A percentile compares a stretch with the other conserved stretches of the same genome.
Conservation (phyloP, 1,284 basidiomycete species). For the Coniferiporia weirii region DNA sequence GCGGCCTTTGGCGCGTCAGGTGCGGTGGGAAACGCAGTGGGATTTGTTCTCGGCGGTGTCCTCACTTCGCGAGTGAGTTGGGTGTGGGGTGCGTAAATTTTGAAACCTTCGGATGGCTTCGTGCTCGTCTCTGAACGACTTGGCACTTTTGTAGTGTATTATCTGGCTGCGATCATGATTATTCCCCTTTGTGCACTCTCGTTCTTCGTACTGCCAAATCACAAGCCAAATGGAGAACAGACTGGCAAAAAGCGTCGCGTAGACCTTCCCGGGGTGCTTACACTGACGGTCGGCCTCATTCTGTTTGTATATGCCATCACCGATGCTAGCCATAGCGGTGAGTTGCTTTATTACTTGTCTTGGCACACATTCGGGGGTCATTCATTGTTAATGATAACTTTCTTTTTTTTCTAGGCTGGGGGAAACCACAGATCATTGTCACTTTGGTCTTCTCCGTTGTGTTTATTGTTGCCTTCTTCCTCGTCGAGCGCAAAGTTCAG, state of each 20-base stretch:
- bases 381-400: slow-evolving; percentile 9
- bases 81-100: slow-evolving; percentile 31
- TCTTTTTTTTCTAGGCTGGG: slow-evolving; percentile 21
- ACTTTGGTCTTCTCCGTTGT: slow-evolving; percentile 22
- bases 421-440: slow-evolving; percentile 20
- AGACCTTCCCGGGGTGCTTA: slow-evolving; percentile 3
- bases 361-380: neutral
- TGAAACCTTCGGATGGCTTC: too few relatives aligned
- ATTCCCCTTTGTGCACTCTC: slow-evolving; percentile 23
- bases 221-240: neutral
- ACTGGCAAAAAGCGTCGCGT: neutral
- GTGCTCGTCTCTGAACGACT: too few relatives aligned
- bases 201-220: slow-evolving; percentile 1
- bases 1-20: slow-evolving; percentile 41
- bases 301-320: slow-evolving; percentile 19
- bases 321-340: slow-evolving; percentile 9
- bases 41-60: slow-evolving; percentile 39
- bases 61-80: slow-evolving; percentile 32
- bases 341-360: neutral
- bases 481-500: slow-evolving; percentile 18
- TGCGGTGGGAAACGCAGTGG: slow-evolving; percentile 34
- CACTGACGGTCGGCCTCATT: slow-evolving; percentile 14
- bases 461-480: slow-evolving; percentile 19
- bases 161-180: slow-evolving; percentile 27
- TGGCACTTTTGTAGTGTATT: slow-evolving; percentile 25